phyloP scores from a whole-genome alignment of 331 rosid species.

The Rosa hybrid region DNA sequence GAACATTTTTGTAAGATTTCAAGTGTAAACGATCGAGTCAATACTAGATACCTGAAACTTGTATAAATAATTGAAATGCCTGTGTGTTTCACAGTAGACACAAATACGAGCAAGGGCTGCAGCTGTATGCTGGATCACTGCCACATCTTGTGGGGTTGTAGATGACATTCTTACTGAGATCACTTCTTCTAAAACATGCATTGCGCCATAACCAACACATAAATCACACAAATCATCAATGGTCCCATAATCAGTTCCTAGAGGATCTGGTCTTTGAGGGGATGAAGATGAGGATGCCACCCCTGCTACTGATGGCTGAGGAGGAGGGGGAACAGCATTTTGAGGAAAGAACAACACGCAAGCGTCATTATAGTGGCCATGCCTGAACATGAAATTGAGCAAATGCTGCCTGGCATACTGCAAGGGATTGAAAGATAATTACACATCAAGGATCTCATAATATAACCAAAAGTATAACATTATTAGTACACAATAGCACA shows the following conservation, averaged over 20 bases:
- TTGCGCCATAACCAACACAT: conserved; percentile 85
- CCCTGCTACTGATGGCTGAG: conserved; percentile 62
- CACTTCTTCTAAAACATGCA: conserved; percentile 86
- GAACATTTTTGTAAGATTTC: not conserved
- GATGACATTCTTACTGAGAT: conserved; percentile 77
- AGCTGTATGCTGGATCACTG: conserved; percentile 59
- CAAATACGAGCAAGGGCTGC: conserved; percentile 86
- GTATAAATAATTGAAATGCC: conserved; percentile 84
- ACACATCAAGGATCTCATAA: conserved; percentile 16
- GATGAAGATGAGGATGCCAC: conserved; percentile 76
- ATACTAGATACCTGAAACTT: conserved; percentile 71
- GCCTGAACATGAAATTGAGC: conserved; percentile 90
- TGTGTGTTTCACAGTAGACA: conserved; percentile 80
- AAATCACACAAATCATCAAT: conserved; percentile 85
- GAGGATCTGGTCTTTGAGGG: conserved; percentile 85
- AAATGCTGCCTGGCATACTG: conserved; percentile 90
- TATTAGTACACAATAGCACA: conserved; percentile 14
- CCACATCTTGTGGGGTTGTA: conserved; percentile 48
- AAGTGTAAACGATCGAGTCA: not conserved
- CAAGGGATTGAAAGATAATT: conserved; percentile 38
- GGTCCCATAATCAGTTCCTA: conserved; percentile 88
- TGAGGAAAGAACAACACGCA: conserved; percentile 85
- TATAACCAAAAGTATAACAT: conserved; percentile 28
- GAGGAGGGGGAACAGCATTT: conserved; percentile 69
- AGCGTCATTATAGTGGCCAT: conserved; percentile 86